Percentiles rank a stretch among this genome's conserved stretches.
Evolutionary conservation across 345 rosid genomes (phyloP).

Genomic region (Hibiscus syriacus): DNA sequence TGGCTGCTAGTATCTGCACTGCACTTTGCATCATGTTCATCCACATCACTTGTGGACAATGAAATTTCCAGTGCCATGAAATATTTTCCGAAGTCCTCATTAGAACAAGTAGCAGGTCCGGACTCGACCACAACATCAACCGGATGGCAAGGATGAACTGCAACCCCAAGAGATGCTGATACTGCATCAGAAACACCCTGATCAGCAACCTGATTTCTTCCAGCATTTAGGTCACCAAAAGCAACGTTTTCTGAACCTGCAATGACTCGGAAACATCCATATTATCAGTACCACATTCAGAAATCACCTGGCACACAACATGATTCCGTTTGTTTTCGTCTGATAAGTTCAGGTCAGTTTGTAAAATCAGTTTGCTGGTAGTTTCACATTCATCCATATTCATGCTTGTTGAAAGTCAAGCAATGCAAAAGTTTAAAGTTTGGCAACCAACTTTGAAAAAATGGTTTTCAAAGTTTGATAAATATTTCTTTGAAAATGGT

Average conservation of each 20-base stretch:
- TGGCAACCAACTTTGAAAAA: too few species aligned
- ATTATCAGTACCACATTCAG: constrained; percentile 12
- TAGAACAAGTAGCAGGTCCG: too few species aligned
- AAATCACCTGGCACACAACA: constrained; percentile 20
- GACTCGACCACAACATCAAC: too few species aligned
- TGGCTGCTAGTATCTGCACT: constrained; percentile 17
- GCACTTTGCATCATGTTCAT: background rate
- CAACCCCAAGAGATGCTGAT: too few species aligned
- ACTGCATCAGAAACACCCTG: too few species aligned
- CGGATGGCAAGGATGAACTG: too few species aligned
- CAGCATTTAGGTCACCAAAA: constrained; percentile 18
- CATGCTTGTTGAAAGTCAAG: too few species aligned
- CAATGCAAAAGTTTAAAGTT: too few species aligned
- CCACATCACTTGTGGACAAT: constrained; percentile 15
- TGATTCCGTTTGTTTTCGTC: constrained; percentile 29
- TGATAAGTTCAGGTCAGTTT: constrained; percentile 24
- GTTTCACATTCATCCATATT: constrained; percentile 28
- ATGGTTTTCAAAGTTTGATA: too few species aligned
- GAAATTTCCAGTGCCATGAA: constrained; percentile 13
- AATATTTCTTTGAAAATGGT: too few species aligned
- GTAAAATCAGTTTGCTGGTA: constrained; percentile 18
- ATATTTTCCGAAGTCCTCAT: constrained; percentile 20
- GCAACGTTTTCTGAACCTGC: constrained; percentile 24
- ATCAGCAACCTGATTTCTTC: constrained; percentile 12
- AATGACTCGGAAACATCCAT: constrained; percentile 19